Evolutionary conservation across 2,329 filamentous ascomycete genomes (phyloP), one percentile per base, ranked within the genome.

Genomic region (Ophiostoma quercus): DNA sequence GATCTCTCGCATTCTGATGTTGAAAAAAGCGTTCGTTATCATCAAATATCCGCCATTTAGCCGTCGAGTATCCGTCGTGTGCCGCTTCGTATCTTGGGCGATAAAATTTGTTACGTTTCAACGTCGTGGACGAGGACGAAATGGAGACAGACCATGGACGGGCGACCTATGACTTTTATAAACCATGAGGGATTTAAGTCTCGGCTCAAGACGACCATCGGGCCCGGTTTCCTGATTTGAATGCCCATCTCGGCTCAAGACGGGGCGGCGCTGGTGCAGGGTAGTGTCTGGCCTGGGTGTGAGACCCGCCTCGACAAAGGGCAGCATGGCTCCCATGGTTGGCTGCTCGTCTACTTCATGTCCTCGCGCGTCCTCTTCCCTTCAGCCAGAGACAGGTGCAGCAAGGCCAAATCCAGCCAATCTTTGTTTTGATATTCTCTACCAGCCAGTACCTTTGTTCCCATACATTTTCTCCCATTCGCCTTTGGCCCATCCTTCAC

Each of bases 311-410:
- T 57, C n/a, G 25, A 62, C 57, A 62, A 29, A 62, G 57, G 25
- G 25, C 57, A 62, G 25, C 57, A 29, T 32, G 25, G 25, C 12
- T 5, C 1, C 60, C 29, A 37, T 37, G 60, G 60, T n/a, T 62
- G 57, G 60, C 60, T 63, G 43, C 25, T 51, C 68, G 67, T 68
- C 69, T 72, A 70, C 71, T 72, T 72, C 71, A 72, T 72, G 71
- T 72, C 69, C 54, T 43, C 37, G 69, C 51, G 67, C 67, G 62
- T 67, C 60, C 69, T 66, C 66, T 65, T 39, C 19, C n/a, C 34
- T 65, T n/a, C 34, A 19, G 43, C 43, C 16, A 39, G 8, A 37
- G 39, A 25, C 22, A 25, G 1, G 51, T 22, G 51, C 11, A 25
- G n/a, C 51, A 47, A 0, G 14, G 5, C 12, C 25, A 3, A 57